phyloP scores from a whole-genome alignment of 1,284 basidiomycete genomes.

The Cutaneotrichosporon sp. region DNA sequence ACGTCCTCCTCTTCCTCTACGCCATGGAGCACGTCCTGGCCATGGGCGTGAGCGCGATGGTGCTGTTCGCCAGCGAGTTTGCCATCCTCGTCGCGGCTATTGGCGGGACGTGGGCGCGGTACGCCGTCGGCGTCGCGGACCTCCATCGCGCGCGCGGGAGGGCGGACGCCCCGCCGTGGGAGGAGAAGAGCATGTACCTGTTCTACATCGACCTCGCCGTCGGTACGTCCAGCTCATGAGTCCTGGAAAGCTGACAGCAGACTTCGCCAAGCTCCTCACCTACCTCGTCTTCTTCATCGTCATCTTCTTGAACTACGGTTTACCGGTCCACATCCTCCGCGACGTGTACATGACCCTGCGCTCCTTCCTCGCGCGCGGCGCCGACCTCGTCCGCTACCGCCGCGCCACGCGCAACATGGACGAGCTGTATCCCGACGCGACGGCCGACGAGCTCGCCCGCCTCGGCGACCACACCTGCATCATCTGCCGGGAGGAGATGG shows the following conservation, averaged over 20 bases:
- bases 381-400: constrained; percentile 87
- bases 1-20: constrained; percentile 43
- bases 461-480: constrained; percentile 93
- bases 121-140: constrained; percentile 81
- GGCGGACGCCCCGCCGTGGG: constrained; percentile 89
- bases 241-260: constrained; percentile 58
- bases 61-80: constrained; percentile 95
- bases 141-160: constrained; percentile 77
- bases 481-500: constrained; percentile 98
- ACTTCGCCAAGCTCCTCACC: constrained; percentile 88
- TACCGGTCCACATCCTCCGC: constrained; percentile 93
- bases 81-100: constrained; percentile 80
- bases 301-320: constrained; percentile 90
- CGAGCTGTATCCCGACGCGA: constrained; percentile 91
- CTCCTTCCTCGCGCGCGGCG: constrained; percentile 82
- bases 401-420: constrained; percentile 97
- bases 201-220: constrained; percentile 95
- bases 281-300: constrained; percentile 92
- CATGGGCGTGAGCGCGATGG: constrained; percentile 73
- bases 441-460: constrained; percentile 73
- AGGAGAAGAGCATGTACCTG: constrained; percentile 94
- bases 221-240: constrained; percentile 58
- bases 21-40: constrained; percentile 38
- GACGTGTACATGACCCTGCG: constrained; percentile 94
- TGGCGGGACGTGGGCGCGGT: constrained; percentile 77